Evolutionary conservation across 257 asterid species (phyloP).

Genomic region (Jasminum sambac): DNA sequence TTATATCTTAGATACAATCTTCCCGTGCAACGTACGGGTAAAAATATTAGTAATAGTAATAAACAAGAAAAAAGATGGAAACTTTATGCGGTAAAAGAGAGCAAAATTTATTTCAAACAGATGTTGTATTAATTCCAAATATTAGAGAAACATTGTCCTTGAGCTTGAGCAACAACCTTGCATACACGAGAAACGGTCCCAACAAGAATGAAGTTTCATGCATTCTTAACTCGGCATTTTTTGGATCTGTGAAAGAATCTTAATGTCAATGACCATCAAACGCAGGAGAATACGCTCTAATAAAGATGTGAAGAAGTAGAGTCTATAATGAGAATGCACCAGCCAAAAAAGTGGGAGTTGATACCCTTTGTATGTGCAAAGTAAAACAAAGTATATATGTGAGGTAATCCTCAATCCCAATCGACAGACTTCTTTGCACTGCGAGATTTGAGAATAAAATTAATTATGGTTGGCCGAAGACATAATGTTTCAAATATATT

Average conservation of each 20-base stretch:
- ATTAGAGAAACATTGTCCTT: not conserved
- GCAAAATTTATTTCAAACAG: not conserved
- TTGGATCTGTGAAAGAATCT: slow-evolving; percentile 60
- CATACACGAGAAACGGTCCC: slow-evolving; percentile 82
- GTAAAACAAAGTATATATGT: slow-evolving; percentile 89
- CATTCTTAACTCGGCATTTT: slow-evolving; percentile 69
- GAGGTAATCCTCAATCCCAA: slow-evolving; percentile 78
- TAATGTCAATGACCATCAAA: slow-evolving; percentile 2
- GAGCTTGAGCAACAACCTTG: slow-evolving; percentile 50
- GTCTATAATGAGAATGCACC: slow-evolving; percentile 42
- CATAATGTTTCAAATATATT: not conserved
- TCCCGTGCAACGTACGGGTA: too few relatives aligned
- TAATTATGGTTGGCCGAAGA: slow-evolving; percentile 4
- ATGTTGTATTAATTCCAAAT: not conserved
- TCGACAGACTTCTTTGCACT: slow-evolving; percentile 98
- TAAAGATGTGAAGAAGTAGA: slow-evolving; percentile 14
- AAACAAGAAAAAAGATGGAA: not conserved
- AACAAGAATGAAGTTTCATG: slow-evolving; percentile 83
- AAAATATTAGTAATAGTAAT: too few relatives aligned
- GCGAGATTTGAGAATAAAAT: not conserved
- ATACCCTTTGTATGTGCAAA: slow-evolving; percentile 76
- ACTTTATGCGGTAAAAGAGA: not conserved
- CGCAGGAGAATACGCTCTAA: slow-evolving; percentile 8
- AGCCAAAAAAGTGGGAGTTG: slow-evolving; percentile 74
- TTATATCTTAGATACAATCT: too few relatives aligned